A percentile compares a stretch with the other conserved stretches of the same genome.
Evolutionary conservation across 352 stramenopile species (phyloP).

Genomic region (Elongisporangium anandrum): DNA sequence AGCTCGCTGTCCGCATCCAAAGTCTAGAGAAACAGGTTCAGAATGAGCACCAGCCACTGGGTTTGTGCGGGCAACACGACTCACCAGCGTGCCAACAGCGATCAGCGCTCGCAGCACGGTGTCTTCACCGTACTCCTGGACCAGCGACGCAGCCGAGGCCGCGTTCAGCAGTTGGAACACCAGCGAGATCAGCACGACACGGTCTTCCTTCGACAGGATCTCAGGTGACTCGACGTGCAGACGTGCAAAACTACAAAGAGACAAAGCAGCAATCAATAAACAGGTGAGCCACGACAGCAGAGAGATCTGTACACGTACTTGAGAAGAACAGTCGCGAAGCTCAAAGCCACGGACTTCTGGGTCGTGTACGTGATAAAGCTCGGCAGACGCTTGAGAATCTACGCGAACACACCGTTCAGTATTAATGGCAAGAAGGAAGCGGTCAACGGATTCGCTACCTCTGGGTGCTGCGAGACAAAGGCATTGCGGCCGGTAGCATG

Average conservation of each 20-base stretch:
- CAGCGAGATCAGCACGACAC: slow-evolving; percentile 41
- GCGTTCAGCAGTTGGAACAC: slow-evolving; percentile 50
- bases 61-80: too few relatives aligned
- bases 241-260: slow-evolving; percentile 34
- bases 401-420: not conserved
- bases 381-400: slow-evolving; percentile 41
- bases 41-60: not conserved
- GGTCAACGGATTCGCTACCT: slow-evolving; percentile 18
- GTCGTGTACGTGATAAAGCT: slow-evolving; percentile 30
- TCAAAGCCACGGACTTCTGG: slow-evolving; percentile 67
- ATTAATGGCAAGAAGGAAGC: not conserved
- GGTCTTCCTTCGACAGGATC: slow-evolving; percentile 40
- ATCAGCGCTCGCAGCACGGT: slow-evolving; percentile 64
- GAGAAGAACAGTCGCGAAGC: slow-evolving; percentile 60
- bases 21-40: slow-evolving; percentile 18
- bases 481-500: slow-evolving; percentile 36
- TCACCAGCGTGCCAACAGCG: slow-evolving; percentile 63
- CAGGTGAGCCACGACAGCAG: not conserved
- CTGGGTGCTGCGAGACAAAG: slow-evolving; percentile 44
- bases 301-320: slow-evolving; percentile 40
- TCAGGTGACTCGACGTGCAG: slow-evolving; percentile 22
- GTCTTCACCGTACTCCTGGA: slow-evolving; percentile 76
- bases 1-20: slow-evolving; percentile 27
- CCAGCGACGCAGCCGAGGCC: slow-evolving; percentile 13
- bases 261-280: slow-evolving; percentile 2